Conservation (phyloP, 345 rosid genomes). For the Corymbia maculata region DNA sequence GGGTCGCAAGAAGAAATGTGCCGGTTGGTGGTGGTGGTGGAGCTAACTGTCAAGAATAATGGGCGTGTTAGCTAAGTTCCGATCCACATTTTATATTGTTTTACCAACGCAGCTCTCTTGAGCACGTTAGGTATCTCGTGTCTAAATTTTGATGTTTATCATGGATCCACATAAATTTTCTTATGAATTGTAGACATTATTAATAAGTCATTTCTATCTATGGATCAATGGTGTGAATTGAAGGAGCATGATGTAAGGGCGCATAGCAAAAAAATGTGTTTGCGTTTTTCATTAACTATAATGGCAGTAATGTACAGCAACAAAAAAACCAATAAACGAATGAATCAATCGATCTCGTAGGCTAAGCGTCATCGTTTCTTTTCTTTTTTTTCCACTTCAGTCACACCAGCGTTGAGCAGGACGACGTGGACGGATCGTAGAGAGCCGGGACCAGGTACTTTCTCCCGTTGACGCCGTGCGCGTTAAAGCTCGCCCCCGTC, state of each 20-base stretch:
- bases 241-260: background rate
- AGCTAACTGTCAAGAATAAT: background rate
- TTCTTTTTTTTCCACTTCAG: background rate
- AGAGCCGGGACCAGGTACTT: conserved; percentile 72
- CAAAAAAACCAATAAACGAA: background rate
- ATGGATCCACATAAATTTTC: background rate
- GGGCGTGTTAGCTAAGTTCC: background rate
- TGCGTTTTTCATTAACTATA: background rate
- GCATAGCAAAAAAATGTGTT: background rate
- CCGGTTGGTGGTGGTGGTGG: background rate
- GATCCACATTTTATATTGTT: background rate
- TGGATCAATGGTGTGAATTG: background rate
- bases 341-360: background rate
- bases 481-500: conserved; percentile 73
- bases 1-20: background rate
- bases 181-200: background rate
- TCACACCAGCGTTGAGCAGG: conserved; percentile 49
- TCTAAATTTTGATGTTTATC: background rate
- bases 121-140: background rate
- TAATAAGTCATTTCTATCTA: background rate
- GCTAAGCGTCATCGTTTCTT: background rate
- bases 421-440: conserved; percentile 45
- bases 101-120: background rate
- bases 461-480: conserved; percentile 52
- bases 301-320: background rate